These are phyloP conservation scores for Sonneratia alba DNA, from an alignment of 345 rosid species.

Conservation along the genomic window DNA sequence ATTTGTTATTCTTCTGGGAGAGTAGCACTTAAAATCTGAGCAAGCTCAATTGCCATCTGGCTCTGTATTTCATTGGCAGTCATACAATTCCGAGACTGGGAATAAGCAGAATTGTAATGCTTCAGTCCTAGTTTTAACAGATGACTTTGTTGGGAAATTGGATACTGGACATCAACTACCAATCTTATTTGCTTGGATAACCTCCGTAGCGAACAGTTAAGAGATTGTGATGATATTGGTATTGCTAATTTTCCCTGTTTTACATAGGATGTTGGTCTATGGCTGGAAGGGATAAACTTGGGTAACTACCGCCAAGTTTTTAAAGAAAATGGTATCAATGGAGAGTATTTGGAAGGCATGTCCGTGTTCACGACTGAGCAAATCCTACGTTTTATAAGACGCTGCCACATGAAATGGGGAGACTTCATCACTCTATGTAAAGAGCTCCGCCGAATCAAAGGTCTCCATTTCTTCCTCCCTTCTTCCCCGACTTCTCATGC, in stretches of 20 bases:
- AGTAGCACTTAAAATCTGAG: not conserved
- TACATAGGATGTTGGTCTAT: slow-evolving; percentile 59
- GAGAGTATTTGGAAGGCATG: slow-evolving; percentile 96
- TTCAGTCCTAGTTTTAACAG: not conserved
- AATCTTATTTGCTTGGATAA: not conserved
- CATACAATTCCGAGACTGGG: not conserved
- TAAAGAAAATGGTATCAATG: slow-evolving; percentile 86
- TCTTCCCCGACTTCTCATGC: not conserved
- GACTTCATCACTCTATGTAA: slow-evolving; percentile 98
- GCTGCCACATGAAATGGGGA: slow-evolving; percentile 99
- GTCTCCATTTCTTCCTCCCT: slow-evolving; percentile 20
- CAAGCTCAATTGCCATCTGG: not conserved
- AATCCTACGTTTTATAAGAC: slow-evolving; percentile 93
- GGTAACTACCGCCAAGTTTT: slow-evolving; percentile 84
- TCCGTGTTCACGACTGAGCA: slow-evolving; percentile 99
- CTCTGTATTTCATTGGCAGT: not conserved
- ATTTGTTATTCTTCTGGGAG: not conserved
- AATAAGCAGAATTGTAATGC: not conserved
- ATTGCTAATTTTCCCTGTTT: not conserved
- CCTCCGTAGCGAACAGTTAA: not conserved
- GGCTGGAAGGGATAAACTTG: slow-evolving; percentile 89
- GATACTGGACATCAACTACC: not conserved
- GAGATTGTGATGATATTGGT: not conserved
- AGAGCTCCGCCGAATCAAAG: slow-evolving; percentile 96
- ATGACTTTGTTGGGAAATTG: not conserved